phyloP scores from a whole-genome alignment of 306 rosid species.

The Quercus parvula region DNA sequence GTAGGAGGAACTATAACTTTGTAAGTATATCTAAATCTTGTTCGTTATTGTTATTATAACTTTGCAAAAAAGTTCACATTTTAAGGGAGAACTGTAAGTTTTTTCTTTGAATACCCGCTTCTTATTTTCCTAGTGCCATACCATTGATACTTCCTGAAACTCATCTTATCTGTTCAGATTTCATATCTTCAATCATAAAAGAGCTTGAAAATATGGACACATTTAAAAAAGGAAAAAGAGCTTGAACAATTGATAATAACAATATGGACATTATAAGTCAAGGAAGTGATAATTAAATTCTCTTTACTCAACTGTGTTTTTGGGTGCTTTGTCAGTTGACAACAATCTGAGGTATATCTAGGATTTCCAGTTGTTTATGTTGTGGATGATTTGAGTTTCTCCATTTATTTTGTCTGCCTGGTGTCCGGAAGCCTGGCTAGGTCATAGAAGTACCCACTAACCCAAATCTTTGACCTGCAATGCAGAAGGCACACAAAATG shows the following conservation, averaged over 20 bases:
- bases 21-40: background rate
- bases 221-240: no score
- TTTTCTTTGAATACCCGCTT: conserved; percentile 3
- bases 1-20: background rate
- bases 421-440: background rate
- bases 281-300: background rate
- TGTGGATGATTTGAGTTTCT: background rate
- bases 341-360: background rate
- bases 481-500: background rate
- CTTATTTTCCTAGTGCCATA: conserved; percentile 1
- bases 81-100: conserved; percentile 36
- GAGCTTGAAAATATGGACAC: no score
- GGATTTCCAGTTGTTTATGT: background rate
- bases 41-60: background rate
- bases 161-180: background rate
- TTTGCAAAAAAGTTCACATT: no score
- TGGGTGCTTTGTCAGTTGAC: background rate
- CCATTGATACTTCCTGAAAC: conserved; percentile 11
- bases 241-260: background rate
- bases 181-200: background rate
- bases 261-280: background rate
- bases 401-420: background rate
- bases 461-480: background rate
- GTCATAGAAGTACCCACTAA: background rate
- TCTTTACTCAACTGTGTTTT: background rate